phyloP scores from a whole-genome alignment of 2,329 filamentous ascomycete species.

The Onygenales sp. region DNA sequence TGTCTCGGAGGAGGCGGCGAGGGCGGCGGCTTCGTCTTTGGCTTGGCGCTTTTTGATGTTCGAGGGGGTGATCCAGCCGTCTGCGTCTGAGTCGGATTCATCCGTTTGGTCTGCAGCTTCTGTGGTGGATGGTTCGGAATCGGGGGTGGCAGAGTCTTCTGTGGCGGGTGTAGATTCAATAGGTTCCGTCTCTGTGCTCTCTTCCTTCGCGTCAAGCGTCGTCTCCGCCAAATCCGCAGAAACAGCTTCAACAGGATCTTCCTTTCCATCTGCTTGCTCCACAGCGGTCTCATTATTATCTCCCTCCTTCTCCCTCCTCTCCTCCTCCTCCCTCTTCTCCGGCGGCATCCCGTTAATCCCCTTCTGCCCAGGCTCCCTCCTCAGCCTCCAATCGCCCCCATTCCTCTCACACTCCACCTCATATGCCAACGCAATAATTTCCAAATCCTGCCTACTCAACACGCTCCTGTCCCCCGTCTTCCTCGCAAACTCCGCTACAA shows the following conservation, averaged over 20 bases:
- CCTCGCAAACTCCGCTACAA: constrained; percentile 75
- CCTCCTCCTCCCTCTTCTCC: constrained; percentile 13
- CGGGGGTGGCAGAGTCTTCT: constrained; percentile 9
- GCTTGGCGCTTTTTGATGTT: constrained; percentile 81
- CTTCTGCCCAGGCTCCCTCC: constrained; percentile 71
- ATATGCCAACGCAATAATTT: constrained; percentile 81
- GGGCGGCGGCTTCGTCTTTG: constrained; percentile 47
- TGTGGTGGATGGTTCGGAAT: constrained; percentile 16
- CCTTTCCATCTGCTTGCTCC: constrained; percentile 27
- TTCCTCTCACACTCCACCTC: constrained; percentile 90
- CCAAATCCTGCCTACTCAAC: constrained; percentile 78
- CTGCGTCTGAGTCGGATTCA: constrained; percentile 41
- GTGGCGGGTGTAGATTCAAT: background rate
- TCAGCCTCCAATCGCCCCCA: constrained; percentile 76
- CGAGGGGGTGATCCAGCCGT: constrained; percentile 87
- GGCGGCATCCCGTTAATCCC: constrained; percentile 61
- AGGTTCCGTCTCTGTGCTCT: background rate
- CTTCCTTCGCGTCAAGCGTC: constrained; percentile 17
- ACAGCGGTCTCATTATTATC: constrained; percentile 1
- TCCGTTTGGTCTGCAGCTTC: constrained; percentile 22
- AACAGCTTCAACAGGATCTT: constrained; percentile 20
- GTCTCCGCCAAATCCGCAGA: constrained; percentile 20
- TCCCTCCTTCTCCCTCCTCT: constrained; percentile 13
- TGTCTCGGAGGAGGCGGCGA: constrained; percentile 43
- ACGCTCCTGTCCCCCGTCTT: constrained; percentile 84